Evolutionary conservation across 2,329 filamentous ascomycete species (phyloP).

Genomic region (Penicillium sp.): DNA sequence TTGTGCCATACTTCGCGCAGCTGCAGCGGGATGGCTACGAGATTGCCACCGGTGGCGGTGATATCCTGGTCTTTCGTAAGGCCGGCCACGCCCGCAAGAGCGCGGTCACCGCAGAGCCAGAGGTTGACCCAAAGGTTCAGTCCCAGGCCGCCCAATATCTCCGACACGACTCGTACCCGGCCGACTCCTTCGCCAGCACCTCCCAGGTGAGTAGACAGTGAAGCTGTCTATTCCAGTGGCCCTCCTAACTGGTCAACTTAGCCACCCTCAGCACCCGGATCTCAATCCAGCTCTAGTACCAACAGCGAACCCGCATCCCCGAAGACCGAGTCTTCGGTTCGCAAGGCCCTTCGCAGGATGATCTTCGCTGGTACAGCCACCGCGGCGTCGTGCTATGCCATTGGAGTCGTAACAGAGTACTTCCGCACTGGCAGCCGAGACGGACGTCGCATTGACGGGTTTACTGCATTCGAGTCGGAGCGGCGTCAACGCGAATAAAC

Average conservation of each 20-base stretch:
- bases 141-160: constrained; percentile 10
- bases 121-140: constrained; percentile 5
- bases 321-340: constrained; percentile 14
- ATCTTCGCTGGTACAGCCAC: constrained; percentile 36
- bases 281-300: neutral
- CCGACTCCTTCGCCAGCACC: neutral
- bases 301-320: neutral
- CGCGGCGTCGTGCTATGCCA: constrained; percentile 41
- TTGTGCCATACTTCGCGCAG: constrained; percentile 39
- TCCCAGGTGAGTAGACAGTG: constrained; percentile 26
- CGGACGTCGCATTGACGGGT: constrained; percentile 38
- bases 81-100: neutral
- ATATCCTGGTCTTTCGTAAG: constrained; percentile 44
- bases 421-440: constrained; percentile 43
- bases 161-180: constrained; percentile 10
- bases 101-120: neutral
- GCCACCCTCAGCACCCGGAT: constrained; percentile 6
- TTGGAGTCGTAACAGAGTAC: constrained; percentile 42
- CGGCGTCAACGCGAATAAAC: constrained; percentile 24
- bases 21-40: constrained; percentile 44
- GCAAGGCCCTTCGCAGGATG: constrained; percentile 32
- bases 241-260: constrained; percentile 30
- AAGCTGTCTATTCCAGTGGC: constrained; percentile 19
- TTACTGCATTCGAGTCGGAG: constrained; percentile 41
- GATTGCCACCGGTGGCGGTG: constrained; percentile 41